These are phyloP conservation scores for Psidium guajava DNA, from an alignment of 345 rosid species.

Conservation along the genomic window DNA sequence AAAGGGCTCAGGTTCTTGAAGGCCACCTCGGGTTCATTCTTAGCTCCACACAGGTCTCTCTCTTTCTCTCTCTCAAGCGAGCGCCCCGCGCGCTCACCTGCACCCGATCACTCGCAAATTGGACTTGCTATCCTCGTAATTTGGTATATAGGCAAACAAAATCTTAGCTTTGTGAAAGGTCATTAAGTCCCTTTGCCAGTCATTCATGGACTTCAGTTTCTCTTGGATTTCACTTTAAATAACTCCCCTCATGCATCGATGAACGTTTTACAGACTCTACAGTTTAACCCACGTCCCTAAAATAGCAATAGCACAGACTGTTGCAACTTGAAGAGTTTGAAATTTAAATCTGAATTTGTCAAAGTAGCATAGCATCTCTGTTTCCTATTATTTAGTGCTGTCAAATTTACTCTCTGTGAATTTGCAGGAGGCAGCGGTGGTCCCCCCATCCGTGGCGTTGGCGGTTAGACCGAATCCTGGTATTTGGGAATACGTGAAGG, in stretches of 20 bases:
- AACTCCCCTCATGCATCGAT: not conserved
- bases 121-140: not conserved
- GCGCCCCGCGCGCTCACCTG: not conserved
- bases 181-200: not conserved
- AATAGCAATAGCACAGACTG: not conserved
- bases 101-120: not conserved
- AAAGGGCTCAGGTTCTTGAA: constrained; percentile 53
- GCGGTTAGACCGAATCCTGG: constrained; percentile 88
- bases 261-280: not conserved
- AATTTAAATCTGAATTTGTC: not conserved
- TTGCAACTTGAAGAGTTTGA: not conserved
- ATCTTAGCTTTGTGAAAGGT: not conserved
- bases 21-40: constrained; percentile 79
- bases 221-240: not conserved
- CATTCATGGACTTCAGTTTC: not conserved
- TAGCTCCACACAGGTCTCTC: constrained; percentile 42
- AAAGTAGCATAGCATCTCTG: not conserved
- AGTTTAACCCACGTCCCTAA: not conserved
- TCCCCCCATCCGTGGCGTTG: constrained; percentile 71
- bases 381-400: not conserved
- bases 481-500: constrained; percentile 80
- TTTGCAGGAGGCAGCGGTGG: constrained; percentile 75
- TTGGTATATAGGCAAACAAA: not conserved
- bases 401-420: not conserved
- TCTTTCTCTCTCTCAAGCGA: not conserved